These are phyloP conservation scores for Pisolithus albus DNA, from an alignment of 768 basidiomycete species.

Conservation along the genomic window DNA sequence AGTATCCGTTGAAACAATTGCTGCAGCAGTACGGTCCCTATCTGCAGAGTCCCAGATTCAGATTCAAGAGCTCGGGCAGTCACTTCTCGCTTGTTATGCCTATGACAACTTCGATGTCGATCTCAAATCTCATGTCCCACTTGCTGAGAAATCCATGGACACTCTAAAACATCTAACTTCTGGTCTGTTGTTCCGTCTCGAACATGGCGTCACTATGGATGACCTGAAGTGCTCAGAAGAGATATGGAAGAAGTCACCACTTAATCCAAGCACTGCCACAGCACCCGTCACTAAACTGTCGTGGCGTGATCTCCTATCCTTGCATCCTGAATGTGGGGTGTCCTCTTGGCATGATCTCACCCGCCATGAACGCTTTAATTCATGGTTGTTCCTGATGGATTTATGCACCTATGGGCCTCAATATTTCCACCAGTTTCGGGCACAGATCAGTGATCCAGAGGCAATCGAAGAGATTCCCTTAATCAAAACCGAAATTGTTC, in stretches of 20 bases:
- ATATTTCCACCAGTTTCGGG: no score
- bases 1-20: conserved; percentile 21
- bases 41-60: conserved; percentile 14
- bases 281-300: no score
- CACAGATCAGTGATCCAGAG: no score
- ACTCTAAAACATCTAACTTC: conserved; percentile 21
- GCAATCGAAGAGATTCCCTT: no score
- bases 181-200: conserved; percentile 15
- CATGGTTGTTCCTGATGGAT: no score
- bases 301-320: no score
- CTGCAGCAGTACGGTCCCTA: conserved; percentile 18
- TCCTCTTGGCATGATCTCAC: no score
- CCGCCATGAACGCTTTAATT: no score
- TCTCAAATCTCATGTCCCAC: conserved; percentile 24
- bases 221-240: conserved; percentile 28
- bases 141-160: conserved; percentile 20
- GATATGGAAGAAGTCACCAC: conserved; percentile 25
- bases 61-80: conserved; percentile 19
- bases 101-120: conserved; percentile 42
- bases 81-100: conserved; percentile 23
- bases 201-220: conserved; percentile 12
- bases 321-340: no score
- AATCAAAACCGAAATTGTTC: no score
- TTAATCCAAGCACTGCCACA: conserved; percentile 16
- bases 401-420: no score